Evolutionary conservation across 2,329 filamentous ascomycete genomes (phyloP).

Genomic region (Talaromyces pinophilus): DNA sequence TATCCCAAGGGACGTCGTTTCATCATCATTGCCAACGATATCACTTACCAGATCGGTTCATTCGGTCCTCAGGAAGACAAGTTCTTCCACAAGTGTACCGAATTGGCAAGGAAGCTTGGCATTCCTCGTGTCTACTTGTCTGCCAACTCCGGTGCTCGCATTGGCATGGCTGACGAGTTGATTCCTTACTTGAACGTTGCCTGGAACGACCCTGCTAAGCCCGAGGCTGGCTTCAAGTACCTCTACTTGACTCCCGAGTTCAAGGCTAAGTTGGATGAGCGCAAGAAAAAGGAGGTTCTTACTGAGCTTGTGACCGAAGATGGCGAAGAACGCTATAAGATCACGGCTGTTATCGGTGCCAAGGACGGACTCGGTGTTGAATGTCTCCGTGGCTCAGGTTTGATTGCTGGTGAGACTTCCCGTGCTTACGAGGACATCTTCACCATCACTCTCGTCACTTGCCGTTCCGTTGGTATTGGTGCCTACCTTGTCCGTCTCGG

Average conservation of each 20-base stretch:
- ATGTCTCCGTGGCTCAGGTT: slow-evolving; percentile 92
- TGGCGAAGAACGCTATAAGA: slow-evolving; percentile 89
- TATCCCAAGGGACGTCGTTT: slow-evolving; percentile 91
- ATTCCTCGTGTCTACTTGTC: slow-evolving; percentile 97
- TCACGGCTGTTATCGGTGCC: slow-evolving; percentile 86
- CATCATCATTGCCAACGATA: slow-evolving; percentile 97
- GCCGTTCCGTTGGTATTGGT: slow-evolving; percentile 98
- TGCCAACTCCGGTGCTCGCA: slow-evolving; percentile 96
- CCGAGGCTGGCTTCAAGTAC: slow-evolving; percentile 92
- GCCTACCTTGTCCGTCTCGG: slow-evolving; percentile 97
- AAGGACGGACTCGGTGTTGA: slow-evolving; percentile 98
- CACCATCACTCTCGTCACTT: slow-evolving; percentile 95
- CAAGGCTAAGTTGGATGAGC: slow-evolving; percentile 83
- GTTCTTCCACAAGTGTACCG: slow-evolving; percentile 99
- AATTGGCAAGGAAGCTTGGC: slow-evolving; percentile 87
- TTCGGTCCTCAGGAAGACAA: slow-evolving; percentile 96
- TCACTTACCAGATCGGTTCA: slow-evolving; percentile 97
- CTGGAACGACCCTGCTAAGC: slow-evolving; percentile 83
- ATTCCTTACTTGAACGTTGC: slow-evolving; percentile 97
- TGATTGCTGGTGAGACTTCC: slow-evolving; percentile 96
- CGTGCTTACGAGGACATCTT: slow-evolving; percentile 98
- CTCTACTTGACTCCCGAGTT: slow-evolving; percentile 86
- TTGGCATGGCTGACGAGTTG: slow-evolving; percentile 93
- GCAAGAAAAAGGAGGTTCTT: slow-evolving; percentile 72
- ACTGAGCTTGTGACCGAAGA: slow-evolving; percentile 84